These are phyloP conservation scores for Inga laurina DNA, from an alignment of 306 rosid genomes.

Conservation along the genomic window DNA sequence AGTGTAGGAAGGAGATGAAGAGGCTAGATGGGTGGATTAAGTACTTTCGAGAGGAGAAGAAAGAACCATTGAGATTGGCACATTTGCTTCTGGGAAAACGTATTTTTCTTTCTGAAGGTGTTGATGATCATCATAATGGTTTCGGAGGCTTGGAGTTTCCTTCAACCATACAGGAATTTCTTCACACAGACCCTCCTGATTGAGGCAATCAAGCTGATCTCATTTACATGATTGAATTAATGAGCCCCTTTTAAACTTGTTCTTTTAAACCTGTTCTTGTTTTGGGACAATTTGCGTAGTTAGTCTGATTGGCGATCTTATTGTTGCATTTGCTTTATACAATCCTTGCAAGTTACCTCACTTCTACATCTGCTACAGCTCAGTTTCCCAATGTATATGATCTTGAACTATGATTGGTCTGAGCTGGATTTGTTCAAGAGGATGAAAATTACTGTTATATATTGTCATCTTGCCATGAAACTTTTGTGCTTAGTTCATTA, in stretches of 20 bases:
- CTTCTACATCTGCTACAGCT: background rate
- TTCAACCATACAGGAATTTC: constrained; percentile 68
- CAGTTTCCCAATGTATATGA: background rate
- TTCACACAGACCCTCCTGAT: constrained; percentile 66
- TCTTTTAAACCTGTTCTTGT: background rate
- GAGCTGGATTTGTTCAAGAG: background rate
- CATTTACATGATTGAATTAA: background rate
- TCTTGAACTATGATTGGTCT: background rate
- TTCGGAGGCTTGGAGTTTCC: constrained; percentile 73
- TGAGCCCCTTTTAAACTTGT: too few relatives aligned
- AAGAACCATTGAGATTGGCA: constrained; percentile 78
- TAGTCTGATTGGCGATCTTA: constrained; percentile 5
- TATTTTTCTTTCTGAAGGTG: constrained; percentile 51
- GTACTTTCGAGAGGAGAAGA: constrained; percentile 52
- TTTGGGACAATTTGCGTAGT: constrained; percentile 11
- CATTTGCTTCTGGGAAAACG: constrained; percentile 79
- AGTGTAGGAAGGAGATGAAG: constrained; percentile 69
- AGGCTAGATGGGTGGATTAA: constrained; percentile 85
- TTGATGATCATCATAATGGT: constrained; percentile 44
- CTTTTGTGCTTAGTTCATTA: background rate
- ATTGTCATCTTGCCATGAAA: background rate
- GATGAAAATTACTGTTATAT: background rate
- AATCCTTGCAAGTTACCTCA: background rate
- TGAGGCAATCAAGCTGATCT: constrained; percentile 17
- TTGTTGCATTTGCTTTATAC: background rate